These are phyloP conservation scores for Candolleomyces aberdarensis DNA, from an alignment of 768 basidiomycete species.

Conservation along the genomic window DNA sequence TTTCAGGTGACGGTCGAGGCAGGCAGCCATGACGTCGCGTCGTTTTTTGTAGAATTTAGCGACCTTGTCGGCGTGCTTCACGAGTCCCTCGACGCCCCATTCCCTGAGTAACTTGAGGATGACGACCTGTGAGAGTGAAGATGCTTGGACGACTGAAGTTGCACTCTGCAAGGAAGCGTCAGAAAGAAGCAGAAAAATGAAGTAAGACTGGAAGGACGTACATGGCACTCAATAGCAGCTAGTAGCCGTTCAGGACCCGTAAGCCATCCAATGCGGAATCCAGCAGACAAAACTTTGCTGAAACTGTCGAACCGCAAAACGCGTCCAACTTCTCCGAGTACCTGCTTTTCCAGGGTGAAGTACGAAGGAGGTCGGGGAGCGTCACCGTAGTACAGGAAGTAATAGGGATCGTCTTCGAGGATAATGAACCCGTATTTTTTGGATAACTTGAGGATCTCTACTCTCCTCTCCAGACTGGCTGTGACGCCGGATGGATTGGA, in stretches of 20 bases:
- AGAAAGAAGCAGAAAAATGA: background rate
- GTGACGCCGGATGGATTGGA: constrained; percentile 84
- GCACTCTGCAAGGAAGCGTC: constrained; percentile 37
- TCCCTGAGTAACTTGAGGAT: constrained; percentile 48
- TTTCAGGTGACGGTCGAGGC: constrained; percentile 64
- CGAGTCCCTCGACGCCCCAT: constrained; percentile 75
- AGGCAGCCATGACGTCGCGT: constrained; percentile 68
- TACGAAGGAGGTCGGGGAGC: constrained; percentile 65
- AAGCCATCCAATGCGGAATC: constrained; percentile 74
- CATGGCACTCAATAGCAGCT: constrained; percentile 64
- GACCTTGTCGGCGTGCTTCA: constrained; percentile 59
- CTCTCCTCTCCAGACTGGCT: constrained; percentile 59
- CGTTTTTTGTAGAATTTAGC: constrained; percentile 65
- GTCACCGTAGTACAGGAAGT: constrained; percentile 70
- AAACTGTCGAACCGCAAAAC: constrained; percentile 86
- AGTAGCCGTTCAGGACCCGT: constrained; percentile 67
- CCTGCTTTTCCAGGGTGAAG: constrained; percentile 68
- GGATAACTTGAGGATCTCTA: constrained; percentile 65
- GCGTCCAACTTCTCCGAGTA: constrained; percentile 58
- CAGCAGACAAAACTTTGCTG: constrained; percentile 73
- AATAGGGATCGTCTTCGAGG: constrained; percentile 83
- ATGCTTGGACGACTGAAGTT: constrained; percentile 58
- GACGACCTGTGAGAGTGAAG: constrained; percentile 59
- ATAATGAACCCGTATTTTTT: constrained; percentile 73
- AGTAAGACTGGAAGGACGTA: constrained; percentile 26